Evolutionary conservation across 176 grass and related monocot species (phyloP), one percentile per base, ranked within the genome.

Genomic region (Oryza australiensis): DNA sequence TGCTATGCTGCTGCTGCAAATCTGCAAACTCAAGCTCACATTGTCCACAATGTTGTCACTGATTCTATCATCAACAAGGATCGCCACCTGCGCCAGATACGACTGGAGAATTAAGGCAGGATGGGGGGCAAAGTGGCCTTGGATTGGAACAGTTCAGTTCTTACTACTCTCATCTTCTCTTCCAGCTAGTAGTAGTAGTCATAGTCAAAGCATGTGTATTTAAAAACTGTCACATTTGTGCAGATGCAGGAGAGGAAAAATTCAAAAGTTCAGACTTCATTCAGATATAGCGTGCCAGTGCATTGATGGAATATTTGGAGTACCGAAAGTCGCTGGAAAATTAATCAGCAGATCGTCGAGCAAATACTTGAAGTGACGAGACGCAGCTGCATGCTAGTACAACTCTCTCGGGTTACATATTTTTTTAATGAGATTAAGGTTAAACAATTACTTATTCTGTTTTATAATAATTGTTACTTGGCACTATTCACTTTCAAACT

Each of bases 1-100:
- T 72, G 30, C 37, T 69, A 37, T 37, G 35, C 35, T 37, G 41
- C 12, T 57, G 53, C 53, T 45, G 45, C 45, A 48, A 53, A 60
- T 35, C 55, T 55, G 16, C 38, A 40, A 40, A 10, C 38, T 40
- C 38, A 40, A 60, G 3, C 53, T 32, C 15, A 74, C 27, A 57
- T 12, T 23, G 1, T 32, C 40, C 40, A 13, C 28, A 24, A 65
- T 20, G 41, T 13, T 13, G 1, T 57, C 35, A 83, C 74, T 43
- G 27, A 66, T 83, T 74, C 70, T n/a, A 11, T 11, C 51, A 55
- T 55, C 51, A 55, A 22, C 51, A 55, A 22, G 41, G 80, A 48
- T 48, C 26, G 33, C 30, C 27, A 1, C 49, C 51, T 62, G 67
- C 67, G 13, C 67, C 48, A 57, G 22, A 24, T 81, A 35, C 5